These are phyloP conservation scores for Ophiostoma triangulosporum DNA, from an alignment of 2,329 filamentous ascomycete species.

Conservation along the genomic window DNA sequence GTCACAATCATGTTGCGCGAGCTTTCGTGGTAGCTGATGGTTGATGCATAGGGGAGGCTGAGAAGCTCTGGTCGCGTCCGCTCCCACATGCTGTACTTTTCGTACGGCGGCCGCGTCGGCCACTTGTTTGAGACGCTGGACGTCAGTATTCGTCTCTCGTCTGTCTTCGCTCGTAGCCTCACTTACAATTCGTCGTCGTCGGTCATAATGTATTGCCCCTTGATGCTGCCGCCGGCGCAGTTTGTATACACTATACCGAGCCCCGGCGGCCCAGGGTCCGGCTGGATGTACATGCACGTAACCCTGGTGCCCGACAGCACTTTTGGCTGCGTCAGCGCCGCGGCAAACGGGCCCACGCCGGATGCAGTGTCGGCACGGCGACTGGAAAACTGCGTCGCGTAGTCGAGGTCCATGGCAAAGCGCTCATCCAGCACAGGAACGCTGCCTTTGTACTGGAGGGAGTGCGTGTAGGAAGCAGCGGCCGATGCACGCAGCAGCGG, in stretches of 20 bases:
- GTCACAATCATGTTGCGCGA: conserved; percentile 30
- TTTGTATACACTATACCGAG: conserved; percentile 29
- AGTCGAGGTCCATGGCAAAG: neutral
- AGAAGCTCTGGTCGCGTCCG: conserved; percentile 2
- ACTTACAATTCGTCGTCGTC: conserved; percentile 23
- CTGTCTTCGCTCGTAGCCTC: too few relatives aligned
- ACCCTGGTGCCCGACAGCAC: neutral
- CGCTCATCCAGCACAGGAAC: conserved; percentile 1
- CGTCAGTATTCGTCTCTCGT: too few relatives aligned
- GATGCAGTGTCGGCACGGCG: neutral
- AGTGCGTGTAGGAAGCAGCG: neutral
- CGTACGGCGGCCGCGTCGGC: neutral
- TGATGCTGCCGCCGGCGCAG: conserved; percentile 13
- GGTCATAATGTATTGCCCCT: conserved; percentile 29
- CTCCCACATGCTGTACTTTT: neutral
- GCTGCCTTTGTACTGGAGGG: neutral
- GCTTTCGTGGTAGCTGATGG: conserved; percentile 32
- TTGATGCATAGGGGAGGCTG: conserved; percentile 25
- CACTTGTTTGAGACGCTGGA: neutral
- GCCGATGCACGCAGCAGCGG: neutral
- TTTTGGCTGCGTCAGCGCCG: neutral
- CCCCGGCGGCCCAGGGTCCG: conserved; percentile 25
- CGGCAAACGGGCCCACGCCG: neutral
- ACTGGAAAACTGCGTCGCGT: neutral
- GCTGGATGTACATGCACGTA: conserved; percentile 14